A percentile compares a stretch with the other conserved stretches of the same genome.
phyloP scores from a whole-genome alignment of 495 filamentous ascomycete species.

The Astrothelium macrocarpum region DNA sequence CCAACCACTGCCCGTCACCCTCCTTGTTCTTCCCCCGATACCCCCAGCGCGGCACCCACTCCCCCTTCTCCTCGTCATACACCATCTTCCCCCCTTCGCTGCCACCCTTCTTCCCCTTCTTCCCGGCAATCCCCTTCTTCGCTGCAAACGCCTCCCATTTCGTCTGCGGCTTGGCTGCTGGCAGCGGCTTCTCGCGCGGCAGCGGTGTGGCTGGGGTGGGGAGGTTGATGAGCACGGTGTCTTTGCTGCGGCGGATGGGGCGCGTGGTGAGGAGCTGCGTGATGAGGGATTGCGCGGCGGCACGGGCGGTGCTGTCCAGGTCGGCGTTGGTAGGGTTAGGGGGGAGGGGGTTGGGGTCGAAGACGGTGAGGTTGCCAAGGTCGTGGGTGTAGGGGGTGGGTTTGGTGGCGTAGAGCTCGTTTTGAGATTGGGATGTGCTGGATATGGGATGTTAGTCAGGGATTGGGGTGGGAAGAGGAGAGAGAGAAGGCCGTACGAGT shows the following conservation, averaged over 20 bases:
- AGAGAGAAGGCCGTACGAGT: background rate
- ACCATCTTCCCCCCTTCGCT: constrained; percentile 51
- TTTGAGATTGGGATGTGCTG: background rate
- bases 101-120: constrained; percentile 49
- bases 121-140: constrained; percentile 87
- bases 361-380: constrained; percentile 29
- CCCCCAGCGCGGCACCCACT: constrained; percentile 90
- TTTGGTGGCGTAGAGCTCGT: constrained; percentile 3
- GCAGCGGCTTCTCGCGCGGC: constrained; percentile 85
- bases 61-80: constrained; percentile 73
- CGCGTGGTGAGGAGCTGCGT: constrained; percentile 82
- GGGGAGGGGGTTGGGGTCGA: constrained; percentile 24
- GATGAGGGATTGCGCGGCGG: constrained; percentile 78
- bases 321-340: constrained; percentile 19
- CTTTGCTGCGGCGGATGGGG: constrained; percentile 54
- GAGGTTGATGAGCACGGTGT: constrained; percentile 66
- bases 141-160: constrained; percentile 92
- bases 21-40: constrained; percentile 88
- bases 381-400: constrained; percentile 23
- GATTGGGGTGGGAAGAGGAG: background rate
- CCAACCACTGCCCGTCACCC: constrained; percentile 68
- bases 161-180: constrained; percentile 66
- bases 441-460: background rate
- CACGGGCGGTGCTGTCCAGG: constrained; percentile 63
- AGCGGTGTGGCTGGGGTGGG: constrained; percentile 57